Evolutionary conservation across 2,329 filamentous ascomycete species (phyloP).

Genomic region (Dactylellina cionopaga): DNA sequence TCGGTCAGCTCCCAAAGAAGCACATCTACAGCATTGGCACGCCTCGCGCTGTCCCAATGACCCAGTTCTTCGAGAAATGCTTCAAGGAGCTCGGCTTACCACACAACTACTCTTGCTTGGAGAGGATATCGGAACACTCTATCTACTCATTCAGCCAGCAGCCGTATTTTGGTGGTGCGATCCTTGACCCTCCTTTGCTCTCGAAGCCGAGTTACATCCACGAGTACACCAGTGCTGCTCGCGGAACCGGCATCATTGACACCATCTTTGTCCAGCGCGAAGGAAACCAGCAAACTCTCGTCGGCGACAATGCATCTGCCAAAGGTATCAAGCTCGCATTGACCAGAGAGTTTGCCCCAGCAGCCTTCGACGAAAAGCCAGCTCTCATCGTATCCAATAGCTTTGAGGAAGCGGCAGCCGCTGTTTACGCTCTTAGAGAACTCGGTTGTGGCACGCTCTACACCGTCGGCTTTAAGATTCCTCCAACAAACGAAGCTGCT

Average conservation of each 20-base stretch:
- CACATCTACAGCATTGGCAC: conserved; percentile 77
- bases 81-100: conserved; percentile 86
- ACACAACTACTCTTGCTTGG: conserved; percentile 79
- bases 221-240: conserved; percentile 77
- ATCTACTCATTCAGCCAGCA: conserved; percentile 78
- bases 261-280: conserved; percentile 75
- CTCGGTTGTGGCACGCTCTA: conserved; percentile 65
- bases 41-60: conserved; percentile 70
- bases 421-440: conserved; percentile 80
- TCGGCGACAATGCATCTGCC: conserved; percentile 86
- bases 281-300: conserved; percentile 67
- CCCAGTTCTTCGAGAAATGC: conserved; percentile 87
- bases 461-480: conserved; percentile 54
- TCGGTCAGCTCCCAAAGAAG: conserved; percentile 82
- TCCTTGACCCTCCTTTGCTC: conserved; percentile 74
- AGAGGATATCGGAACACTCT: conserved; percentile 73
- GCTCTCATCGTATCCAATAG: conserved; percentile 79
- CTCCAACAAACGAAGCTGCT: conserved; percentile 68
- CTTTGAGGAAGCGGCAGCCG: conserved; percentile 78
- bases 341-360: conserved; percentile 82
- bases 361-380: conserved; percentile 78
- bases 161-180: conserved; percentile 75
- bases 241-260: conserved; percentile 81
- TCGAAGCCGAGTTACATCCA: conserved; percentile 71
- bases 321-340: conserved; percentile 84